A percentile compares a stretch with the other conserved stretches of the same genome.
Conservation (phyloP, 768 basidiomycete species). For the Mycena maculata region DNA sequence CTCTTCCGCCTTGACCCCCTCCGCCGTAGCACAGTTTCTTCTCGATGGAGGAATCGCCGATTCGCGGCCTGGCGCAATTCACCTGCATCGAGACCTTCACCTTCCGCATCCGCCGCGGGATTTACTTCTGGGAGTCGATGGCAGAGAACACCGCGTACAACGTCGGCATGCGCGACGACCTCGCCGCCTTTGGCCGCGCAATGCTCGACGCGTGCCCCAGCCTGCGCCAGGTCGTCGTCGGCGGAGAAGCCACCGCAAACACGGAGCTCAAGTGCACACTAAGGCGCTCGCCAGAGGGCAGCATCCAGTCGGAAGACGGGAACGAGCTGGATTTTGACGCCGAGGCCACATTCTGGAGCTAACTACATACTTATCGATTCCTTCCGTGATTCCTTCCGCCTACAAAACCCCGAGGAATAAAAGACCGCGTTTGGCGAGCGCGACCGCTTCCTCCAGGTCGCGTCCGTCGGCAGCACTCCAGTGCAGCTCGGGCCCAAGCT, state of each 20-base stretch:
- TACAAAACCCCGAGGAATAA: conserved; percentile 75
- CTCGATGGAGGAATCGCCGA: not conserved
- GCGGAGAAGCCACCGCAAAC: not conserved
- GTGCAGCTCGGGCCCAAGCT: conserved; percentile 63
- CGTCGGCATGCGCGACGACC: too few species aligned
- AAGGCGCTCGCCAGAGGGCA: not conserved
- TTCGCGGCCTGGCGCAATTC: not conserved
- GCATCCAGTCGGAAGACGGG: not conserved
- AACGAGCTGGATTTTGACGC: not conserved
- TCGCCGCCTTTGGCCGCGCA: too few species aligned
- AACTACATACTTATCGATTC: not conserved
- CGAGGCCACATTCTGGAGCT: too few species aligned
- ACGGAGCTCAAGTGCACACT: not conserved
- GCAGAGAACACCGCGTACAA: not conserved
- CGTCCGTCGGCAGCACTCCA: conserved; percentile 86
- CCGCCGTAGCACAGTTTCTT: not conserved
- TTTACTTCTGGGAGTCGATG: not conserved
- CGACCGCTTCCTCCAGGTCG: conserved; percentile 83
- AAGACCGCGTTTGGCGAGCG: conserved; percentile 83
- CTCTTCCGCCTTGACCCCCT: not conserved
- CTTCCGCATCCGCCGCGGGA: not conserved
- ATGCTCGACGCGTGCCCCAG: not conserved
- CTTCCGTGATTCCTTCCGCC: not conserved
- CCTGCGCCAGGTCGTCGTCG: not conserved
- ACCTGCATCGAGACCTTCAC: not conserved